These are phyloP conservation scores for Miscanthus sacchariflorus DNA, from an alignment of 202 grass and related monocot genomes.

Conservation along the genomic window DNA sequence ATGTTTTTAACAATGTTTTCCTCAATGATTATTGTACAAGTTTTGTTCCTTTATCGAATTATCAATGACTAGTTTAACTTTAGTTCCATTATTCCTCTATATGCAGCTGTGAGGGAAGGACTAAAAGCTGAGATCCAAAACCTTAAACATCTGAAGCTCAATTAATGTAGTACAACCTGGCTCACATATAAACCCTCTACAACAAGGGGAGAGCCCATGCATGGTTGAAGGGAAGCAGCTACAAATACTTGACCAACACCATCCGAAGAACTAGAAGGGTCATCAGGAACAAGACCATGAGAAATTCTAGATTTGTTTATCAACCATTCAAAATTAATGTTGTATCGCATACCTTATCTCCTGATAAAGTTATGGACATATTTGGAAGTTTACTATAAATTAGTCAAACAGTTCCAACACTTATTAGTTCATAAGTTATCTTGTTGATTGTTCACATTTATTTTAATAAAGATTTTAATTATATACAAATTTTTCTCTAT, in stretches of 20 bases:
- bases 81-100: neutral
- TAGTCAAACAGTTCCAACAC: neutral
- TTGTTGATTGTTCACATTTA: neutral
- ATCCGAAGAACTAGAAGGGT: neutral
- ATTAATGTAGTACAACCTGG: neutral
- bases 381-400: neutral
- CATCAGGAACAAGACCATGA: neutral
- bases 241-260: neutral
- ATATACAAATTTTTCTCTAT: neutral
- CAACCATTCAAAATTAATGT: neutral
- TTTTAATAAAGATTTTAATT: neutral
- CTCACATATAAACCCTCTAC: neutral
- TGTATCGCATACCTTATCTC: neutral
- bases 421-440: neutral
- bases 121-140: neutral
- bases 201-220: neutral
- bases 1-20: neutral
- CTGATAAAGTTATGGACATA: neutral
- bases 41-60: neutral
- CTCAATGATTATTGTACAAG: neutral
- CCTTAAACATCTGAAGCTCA: neutral
- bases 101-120: neutral
- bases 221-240: neutral
- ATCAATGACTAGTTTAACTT: neutral
- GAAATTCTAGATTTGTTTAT: neutral